Percentiles rank a stretch among this genome's conserved stretches.
These are phyloP conservation scores for Leishmania mexicana DNA, from an alignment of 208 protist species.

Conservation along the genomic window DNA sequence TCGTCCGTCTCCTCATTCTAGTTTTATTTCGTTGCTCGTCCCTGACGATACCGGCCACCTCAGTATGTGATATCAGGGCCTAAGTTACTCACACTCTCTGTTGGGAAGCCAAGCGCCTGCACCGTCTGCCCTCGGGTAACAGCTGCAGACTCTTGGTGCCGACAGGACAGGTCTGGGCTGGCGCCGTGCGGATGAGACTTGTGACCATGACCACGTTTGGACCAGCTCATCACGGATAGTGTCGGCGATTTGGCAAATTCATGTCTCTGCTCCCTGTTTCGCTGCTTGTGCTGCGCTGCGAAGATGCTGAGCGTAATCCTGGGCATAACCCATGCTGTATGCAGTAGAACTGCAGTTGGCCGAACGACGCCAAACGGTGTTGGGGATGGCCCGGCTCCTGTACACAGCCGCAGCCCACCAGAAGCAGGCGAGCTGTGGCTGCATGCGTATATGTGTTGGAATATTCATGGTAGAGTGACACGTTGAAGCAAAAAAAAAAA, in stretches of 20 bases:
- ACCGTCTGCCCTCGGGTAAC: not conserved
- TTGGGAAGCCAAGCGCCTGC: not conserved
- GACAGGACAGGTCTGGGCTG: not conserved
- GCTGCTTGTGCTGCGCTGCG: not conserved
- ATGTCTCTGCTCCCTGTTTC: not conserved
- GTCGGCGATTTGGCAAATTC: not conserved
- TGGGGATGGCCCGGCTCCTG: not conserved
- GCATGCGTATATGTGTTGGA: not conserved
- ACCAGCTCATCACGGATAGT: not conserved
- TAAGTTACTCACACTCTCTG: not conserved
- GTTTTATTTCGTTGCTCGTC: not conserved
- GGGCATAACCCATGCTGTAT: not conserved
- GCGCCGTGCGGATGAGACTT: not conserved
- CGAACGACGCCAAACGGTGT: not conserved
- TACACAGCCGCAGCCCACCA: not conserved
- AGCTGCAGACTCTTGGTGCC: too few relatives aligned
- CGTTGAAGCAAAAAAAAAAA: not conserved
- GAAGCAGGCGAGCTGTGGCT: not conserved
- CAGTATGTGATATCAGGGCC: not conserved
- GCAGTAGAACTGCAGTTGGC: not conserved
- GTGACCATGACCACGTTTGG: not conserved
- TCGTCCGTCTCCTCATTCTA: conserved; percentile 10
- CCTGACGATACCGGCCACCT: not conserved
- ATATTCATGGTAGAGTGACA: not conserved
- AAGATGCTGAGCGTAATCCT: not conserved